Percentiles rank a stretch among this genome's conserved stretches.
phyloP scores from a whole-genome alignment of 768 basidiomycete genomes.

The Tricholoma hemisulphureum region DNA sequence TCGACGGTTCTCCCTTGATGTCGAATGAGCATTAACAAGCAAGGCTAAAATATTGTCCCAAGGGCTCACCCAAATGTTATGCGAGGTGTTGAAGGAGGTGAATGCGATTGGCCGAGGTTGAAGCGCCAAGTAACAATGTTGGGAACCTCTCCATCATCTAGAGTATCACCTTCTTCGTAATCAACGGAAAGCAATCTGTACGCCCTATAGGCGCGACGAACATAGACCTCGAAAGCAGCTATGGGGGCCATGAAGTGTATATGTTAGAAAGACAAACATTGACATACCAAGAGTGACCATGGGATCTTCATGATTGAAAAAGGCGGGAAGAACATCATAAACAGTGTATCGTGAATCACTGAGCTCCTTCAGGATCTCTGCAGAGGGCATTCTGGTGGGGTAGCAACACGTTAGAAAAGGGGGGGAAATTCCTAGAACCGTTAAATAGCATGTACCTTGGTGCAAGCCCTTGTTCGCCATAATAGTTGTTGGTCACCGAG shows the following conservation, averaged over 20 bases:
- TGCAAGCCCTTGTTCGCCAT: constrained; percentile 75
- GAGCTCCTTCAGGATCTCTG: constrained; percentile 86
- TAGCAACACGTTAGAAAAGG: constrained; percentile 12
- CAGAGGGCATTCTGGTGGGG: constrained; percentile 65
- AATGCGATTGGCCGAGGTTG: constrained; percentile 87
- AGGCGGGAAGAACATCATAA: constrained; percentile 93
- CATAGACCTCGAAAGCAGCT: constrained; percentile 96
- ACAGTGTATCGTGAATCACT: constrained; percentile 96
- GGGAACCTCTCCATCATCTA: constrained; percentile 81
- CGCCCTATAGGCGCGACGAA: constrained; percentile 92
- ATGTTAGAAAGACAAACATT: neutral
- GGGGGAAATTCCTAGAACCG: constrained; percentile 1
- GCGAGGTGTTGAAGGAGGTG: constrained; percentile 80
- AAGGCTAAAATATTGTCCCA: neutral
- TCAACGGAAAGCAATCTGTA: constrained; percentile 91
- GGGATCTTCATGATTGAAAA: constrained; percentile 86
- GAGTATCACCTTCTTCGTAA: constrained; percentile 87
- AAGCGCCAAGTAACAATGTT: constrained; percentile 90
- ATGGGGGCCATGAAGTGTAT: neutral
- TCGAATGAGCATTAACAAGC: constrained; percentile 9
- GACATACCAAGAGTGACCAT: constrained; percentile 78
- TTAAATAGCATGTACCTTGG: constrained; percentile 46
- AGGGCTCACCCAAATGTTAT: constrained; percentile 47
- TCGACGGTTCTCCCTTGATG: constrained; percentile 59
- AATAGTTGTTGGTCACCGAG: constrained; percentile 82